A percentile compares a stretch with the other conserved stretches of the same genome.
phyloP scores from a whole-genome alignment of 2,329 filamentous ascomycete genomes.

The Aspergillus ruber region DNA sequence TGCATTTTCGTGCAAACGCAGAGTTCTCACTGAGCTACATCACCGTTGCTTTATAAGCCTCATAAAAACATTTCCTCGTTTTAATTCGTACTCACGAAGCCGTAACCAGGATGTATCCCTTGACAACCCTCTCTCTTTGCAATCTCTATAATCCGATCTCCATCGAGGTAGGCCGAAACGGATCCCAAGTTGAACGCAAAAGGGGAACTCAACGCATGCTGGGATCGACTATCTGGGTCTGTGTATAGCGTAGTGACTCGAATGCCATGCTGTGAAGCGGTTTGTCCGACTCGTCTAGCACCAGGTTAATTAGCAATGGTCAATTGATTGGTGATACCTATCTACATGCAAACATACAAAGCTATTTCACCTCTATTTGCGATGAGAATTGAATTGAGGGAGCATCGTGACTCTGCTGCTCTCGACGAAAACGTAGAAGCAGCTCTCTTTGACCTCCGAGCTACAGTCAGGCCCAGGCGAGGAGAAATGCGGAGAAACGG shows the following conservation, averaged over 20 bases:
- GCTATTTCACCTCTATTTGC: conserved; percentile 97
- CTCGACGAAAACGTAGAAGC: conserved; percentile 23
- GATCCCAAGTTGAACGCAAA: conserved; percentile 78
- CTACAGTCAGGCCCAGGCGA: conserved; percentile 25
- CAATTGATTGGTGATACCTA: background rate
- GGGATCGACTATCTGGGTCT: conserved; percentile 76
- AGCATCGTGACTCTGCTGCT: conserved; percentile 21
- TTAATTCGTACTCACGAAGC: conserved; percentile 51
- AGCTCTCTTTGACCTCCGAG: conserved; percentile 23
- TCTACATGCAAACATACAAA: conserved; percentile 43
- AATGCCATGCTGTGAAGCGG: conserved; percentile 81
- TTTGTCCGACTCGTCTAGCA: conserved; percentile 69
- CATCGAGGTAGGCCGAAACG: conserved; percentile 83
- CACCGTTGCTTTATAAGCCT: background rate
- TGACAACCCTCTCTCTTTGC: conserved; percentile 81
- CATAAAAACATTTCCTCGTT: too few relatives aligned
- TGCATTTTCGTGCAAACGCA: conserved; percentile 78
- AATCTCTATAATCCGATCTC: conserved; percentile 81
- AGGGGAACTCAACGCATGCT: conserved; percentile 80
- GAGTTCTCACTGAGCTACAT: conserved; percentile 76
- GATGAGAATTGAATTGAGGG: conserved; percentile 76
- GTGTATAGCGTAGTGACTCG: conserved; percentile 93
- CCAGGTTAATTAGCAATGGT: conserved; percentile 6
- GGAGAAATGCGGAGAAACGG: conserved; percentile 35
- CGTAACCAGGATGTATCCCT: conserved; percentile 93